Evolutionary conservation across 306 rosid species (phyloP).

Genomic region (cucumber (Cucumis sativus)): Cucumber_9930_V3 NC_026660.2:28185001-28185500

Average conservation of each 20-base stretch:
- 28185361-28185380: too few relatives aligned
- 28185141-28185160: not conserved
- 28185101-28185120: conserved; percentile 28
- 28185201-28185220: not conserved
- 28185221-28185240: not conserved
- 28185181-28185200: not conserved
- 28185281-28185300: not conserved
- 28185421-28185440: not conserved
- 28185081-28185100: conserved; percentile 16
- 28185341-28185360: not conserved
- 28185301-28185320: not conserved
- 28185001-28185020: conserved; percentile 35
- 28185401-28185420: not conserved
- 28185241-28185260: not conserved
- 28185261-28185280: not conserved
- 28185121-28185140: conserved; percentile 18
- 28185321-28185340: not conserved
- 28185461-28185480: not conserved
- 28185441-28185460: not conserved
- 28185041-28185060: conserved; percentile 37
- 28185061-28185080: conserved; percentile 33
- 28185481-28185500: not conserved
- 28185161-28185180: not conserved
- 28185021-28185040: conserved; percentile 30
- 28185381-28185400: not conserved